Evolutionary conservation across 768 basidiomycete genomes (phyloP).

Genomic region (Boletus rubropictus): DNA sequence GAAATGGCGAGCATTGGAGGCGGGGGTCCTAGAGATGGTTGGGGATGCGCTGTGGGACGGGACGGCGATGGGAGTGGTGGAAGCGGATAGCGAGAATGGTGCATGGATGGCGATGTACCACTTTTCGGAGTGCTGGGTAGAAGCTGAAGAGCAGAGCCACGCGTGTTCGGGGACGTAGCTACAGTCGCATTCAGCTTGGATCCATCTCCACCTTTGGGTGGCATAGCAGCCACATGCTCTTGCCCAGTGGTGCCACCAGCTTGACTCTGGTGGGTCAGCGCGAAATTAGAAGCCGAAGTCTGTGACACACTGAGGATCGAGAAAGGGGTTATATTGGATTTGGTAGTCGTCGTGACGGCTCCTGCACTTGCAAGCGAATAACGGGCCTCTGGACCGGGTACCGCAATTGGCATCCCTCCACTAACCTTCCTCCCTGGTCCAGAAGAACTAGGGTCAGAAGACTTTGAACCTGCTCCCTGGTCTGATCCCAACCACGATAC

Average conservation of each 20-base stretch:
- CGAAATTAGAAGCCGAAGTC: not conserved
- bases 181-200: slow-evolving; percentile 7
- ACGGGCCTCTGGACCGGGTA: not conserved
- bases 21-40: slow-evolving; percentile 5
- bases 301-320: slow-evolving; percentile 18
- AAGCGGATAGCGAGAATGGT: slow-evolving; percentile 1
- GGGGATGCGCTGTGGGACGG: slow-evolving; percentile 7
- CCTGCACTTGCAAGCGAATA: not conserved
- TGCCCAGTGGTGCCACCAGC: not conserved
- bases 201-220: not conserved
- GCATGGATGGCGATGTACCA: slow-evolving; percentile 3
- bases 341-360: not conserved
- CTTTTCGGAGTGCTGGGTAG: not conserved
- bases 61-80: slow-evolving; percentile 13
- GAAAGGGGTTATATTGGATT: slow-evolving; percentile 11
- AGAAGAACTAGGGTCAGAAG: not conserved
- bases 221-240: not conserved
- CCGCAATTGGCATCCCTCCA: not conserved
- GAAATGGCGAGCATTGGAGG: slow-evolving; percentile 16
- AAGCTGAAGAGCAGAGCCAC: not conserved
- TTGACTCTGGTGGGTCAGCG: not conserved
- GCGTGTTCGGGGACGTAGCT: slow-evolving; percentile 2
- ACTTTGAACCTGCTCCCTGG: not conserved
- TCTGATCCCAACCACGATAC: slow-evolving; percentile 1
- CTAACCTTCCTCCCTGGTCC: not conserved